Conservation (phyloP, 305 asterid genomes). For the Solanum hybrid region DNA sequence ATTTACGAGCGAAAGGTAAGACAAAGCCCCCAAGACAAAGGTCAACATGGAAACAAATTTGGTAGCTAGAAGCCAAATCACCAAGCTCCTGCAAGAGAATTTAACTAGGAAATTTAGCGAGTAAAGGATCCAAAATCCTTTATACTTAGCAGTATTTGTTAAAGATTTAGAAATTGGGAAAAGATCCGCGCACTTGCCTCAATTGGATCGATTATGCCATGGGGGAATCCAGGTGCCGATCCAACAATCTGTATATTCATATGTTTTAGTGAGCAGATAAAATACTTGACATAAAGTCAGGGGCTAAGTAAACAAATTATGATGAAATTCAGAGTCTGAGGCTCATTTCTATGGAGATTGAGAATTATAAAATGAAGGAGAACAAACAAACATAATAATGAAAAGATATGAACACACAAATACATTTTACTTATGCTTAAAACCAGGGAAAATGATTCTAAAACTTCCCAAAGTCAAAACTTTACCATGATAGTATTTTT, state of each 20-base stretch:
- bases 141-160: not conserved
- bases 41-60: conserved; percentile 89
- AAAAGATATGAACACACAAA: not conserved
- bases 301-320: not conserved
- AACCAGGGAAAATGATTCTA: not conserved
- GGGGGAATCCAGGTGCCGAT: conserved; percentile 99
- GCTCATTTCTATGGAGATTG: not conserved
- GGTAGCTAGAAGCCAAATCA: conserved; percentile 52
- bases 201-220: conserved; percentile 96
- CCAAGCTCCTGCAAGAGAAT: conserved; percentile 75
- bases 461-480: not conserved
- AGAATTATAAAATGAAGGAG: not conserved
- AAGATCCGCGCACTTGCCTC: conserved; percentile 41
- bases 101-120: conserved; percentile 4
- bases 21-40: conserved; percentile 99
- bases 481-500: conserved; percentile 78
- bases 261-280: conserved; percentile 5
- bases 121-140: conserved; percentile 12
- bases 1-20: conserved; percentile 93
- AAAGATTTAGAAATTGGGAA: not conserved
- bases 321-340: not conserved
- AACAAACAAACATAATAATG: not conserved
- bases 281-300: conserved; percentile 3
- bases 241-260: conserved; percentile 72
- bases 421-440: not conserved